phyloP scores from a whole-genome alignment of 768 basidiomycete genomes.

The Russula dissimulans region DNA sequence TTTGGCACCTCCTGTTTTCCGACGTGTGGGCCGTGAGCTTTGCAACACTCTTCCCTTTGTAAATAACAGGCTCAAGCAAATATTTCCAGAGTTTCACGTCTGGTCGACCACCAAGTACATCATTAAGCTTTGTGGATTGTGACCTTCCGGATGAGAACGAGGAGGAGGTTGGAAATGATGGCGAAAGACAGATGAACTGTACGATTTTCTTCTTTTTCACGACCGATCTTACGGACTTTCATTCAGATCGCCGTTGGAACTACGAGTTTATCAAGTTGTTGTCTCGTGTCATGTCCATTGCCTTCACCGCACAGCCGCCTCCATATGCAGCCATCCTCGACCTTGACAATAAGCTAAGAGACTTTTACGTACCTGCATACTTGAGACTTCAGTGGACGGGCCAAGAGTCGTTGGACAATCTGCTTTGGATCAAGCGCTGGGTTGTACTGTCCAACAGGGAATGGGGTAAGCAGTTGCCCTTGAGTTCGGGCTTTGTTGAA shows the following conservation, averaged over 20 bases:
- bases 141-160: constrained; percentile 21
- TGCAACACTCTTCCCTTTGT: neutral
- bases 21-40: constrained; percentile 51
- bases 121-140: constrained; percentile 22
- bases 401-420: neutral
- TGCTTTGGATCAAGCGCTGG: constrained; percentile 16
- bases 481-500: constrained; percentile 7
- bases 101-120: constrained; percentile 23
- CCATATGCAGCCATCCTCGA: constrained; percentile 44
- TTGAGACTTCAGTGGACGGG: constrained; percentile 31
- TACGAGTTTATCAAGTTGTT: constrained; percentile 42
- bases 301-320: constrained; percentile 35
- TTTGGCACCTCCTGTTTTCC: constrained; percentile 59
- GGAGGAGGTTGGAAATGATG: neutral
- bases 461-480: constrained; percentile 21
- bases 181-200: constrained; percentile 12
- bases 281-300: constrained; percentile 31
- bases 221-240: neutral
- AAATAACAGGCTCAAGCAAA: neutral
- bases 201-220: neutral
- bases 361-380: constrained; percentile 42
- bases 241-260: constrained; percentile 43
- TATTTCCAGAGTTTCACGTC: constrained; percentile 22
- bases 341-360: constrained; percentile 51
- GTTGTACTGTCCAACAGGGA: constrained; percentile 24